Base-by-base conservation (phyloP, 345 rosid genomes). In the Linum lewisii region DNA sequence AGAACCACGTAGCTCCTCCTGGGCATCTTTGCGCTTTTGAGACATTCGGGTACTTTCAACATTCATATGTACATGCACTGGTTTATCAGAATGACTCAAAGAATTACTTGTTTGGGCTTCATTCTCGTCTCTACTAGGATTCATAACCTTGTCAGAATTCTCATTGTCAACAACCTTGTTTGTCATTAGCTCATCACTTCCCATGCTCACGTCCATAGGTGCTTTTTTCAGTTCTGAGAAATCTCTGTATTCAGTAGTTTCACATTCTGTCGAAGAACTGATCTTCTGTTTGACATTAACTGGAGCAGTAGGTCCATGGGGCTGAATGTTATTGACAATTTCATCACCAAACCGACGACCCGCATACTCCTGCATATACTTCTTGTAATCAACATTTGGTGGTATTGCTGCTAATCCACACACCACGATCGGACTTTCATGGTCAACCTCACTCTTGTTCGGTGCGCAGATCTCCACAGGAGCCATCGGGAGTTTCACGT, bases 381-480 rank as follows among this genome's bases (percentile, higher is more conserved):
- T 26, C 32, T 26, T 26, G 32, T 2, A 2, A 38, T 38, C 16
- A 15, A 38, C 16, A 38, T 8, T 8, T 38, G 45, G 45, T 38
- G 16, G 15, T 38, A 38, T 13, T 38, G 45, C 45, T 38, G 45
- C 13, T 15, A 38, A 38, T 73, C 74, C 51, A 18, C 24, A 29
- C 13, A 24, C 21, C 7, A 57, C 32, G 37, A 36, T 53, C 60
- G 65, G 69, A 34, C 19, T 44, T 51, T 54, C 58, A 55, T 63
- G 34, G 25, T 51, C 66, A 62, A 52, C 44, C 47, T 63, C 64
- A 47, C 52, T 50, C 69, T 73, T 76, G 63, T 72, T 66, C 49
- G 79, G 70, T 16, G 64, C 59, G 13, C 10, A 19, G 66, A 34
- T 6, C 5, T 34, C 38, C 38, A 6, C 38, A 34, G 38, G 10